Percentiles rank a stretch among this genome's conserved stretches.
phyloP scores from a whole-genome alignment of 2,329 filamentous ascomycete genomes.

The Neoarthrinium moseri region DNA sequence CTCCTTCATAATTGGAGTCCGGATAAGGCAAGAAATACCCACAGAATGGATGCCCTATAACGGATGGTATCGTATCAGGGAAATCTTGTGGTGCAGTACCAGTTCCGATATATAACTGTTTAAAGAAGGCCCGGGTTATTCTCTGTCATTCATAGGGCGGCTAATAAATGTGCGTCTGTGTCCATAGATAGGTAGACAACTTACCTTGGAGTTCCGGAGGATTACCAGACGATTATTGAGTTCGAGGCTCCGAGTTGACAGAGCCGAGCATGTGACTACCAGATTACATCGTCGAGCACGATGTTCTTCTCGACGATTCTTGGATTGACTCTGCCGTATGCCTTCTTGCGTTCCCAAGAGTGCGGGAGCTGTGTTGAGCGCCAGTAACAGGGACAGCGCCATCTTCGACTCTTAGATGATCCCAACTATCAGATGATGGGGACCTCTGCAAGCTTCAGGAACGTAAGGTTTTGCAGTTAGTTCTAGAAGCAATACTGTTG shows the following conservation, averaged over 20 bases:
- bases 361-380: constrained; percentile 39
- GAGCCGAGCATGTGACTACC: constrained; percentile 41
- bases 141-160: too few relatives aligned
- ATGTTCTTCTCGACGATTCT: constrained; percentile 48
- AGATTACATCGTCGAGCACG: constrained; percentile 47
- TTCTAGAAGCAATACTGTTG: too few relatives aligned
- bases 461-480: too few relatives aligned
- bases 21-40: constrained; percentile 60
- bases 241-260: constrained; percentile 40
- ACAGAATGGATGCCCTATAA: constrained; percentile 46
- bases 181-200: not conserved
- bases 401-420: too few relatives aligned
- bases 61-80: constrained; percentile 20
- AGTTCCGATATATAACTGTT: constrained; percentile 46
- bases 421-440: too few relatives aligned
- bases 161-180: not conserved
- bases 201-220: constrained; percentile 41
- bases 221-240: constrained; percentile 44
- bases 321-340: constrained; percentile 46
- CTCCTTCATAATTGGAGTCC: constrained; percentile 43
- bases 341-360: constrained; percentile 47
- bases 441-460: too few relatives aligned
- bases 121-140: not conserved
- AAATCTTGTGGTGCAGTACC: constrained; percentile 22
- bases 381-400: constrained; percentile 40